These are phyloP conservation scores for Penicillium olsonii DNA, from an alignment of 2,329 filamentous ascomycete species.

Conservation along the genomic window DNA sequence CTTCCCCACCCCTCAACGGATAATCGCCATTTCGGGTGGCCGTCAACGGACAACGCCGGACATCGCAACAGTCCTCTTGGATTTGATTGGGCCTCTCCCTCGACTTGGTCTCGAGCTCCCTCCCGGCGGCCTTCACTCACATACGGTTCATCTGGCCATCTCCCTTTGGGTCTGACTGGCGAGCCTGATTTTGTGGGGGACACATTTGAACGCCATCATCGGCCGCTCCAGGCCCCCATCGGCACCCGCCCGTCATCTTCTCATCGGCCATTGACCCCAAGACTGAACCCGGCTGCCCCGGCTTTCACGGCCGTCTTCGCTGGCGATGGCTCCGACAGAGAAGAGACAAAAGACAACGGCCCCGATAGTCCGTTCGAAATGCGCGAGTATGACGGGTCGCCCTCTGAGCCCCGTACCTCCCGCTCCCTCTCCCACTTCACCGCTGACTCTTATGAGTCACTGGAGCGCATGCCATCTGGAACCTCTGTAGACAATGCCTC, in stretches of 20 bases:
- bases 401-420: conserved; percentile 47
- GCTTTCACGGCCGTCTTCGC: conserved; percentile 76
- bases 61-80: conserved; percentile 55
- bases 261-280: conserved; percentile 57
- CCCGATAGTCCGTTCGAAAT: conserved; percentile 31
- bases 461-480: conserved; percentile 49
- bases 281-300: conserved; percentile 84
- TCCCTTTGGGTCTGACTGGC: conserved; percentile 56
- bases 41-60: conserved; percentile 54
- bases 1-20: conserved; percentile 78
- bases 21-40: conserved; percentile 72
- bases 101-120: conserved; percentile 71
- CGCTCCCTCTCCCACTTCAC: conserved; percentile 48
- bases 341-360: conserved; percentile 38
- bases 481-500: conserved; percentile 43
- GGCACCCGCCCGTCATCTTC: conserved; percentile 71
- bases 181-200: conserved; percentile 52
- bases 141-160: conserved; percentile 68
- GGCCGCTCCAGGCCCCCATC: conserved; percentile 66
- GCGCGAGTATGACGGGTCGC: conserved; percentile 42
- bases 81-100: conserved; percentile 55
- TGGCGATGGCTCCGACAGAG: conserved; percentile 50
- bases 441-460: conserved; percentile 50
- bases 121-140: conserved; percentile 82
- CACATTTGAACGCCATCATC: conserved; percentile 49